Evolutionary conservation across 768 basidiomycete species (phyloP), one percentile per base, ranked within the genome.

Genomic region (Pulveroboletus ravenelii): DNA sequence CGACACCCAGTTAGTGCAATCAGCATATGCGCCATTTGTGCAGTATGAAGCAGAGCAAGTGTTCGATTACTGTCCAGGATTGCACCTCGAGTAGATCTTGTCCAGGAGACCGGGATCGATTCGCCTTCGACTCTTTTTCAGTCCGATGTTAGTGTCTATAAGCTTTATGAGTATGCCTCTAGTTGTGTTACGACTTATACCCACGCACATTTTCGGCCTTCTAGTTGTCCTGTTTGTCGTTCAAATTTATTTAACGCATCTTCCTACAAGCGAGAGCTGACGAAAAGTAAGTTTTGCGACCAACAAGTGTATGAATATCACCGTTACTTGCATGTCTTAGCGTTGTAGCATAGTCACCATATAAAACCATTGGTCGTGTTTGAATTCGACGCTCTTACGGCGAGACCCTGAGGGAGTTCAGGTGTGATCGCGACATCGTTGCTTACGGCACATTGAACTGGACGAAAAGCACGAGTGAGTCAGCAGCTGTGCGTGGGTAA

Each of bases 1-100:
- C 15, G 65, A 69, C 15, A 17, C 56, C 8, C 57, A 54, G 36
- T 20, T 57, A 42, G 55, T 67, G 53, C 41, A 60, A 25, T 53
- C 59, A 10, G 59, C 63, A 55, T 65, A 72, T 36, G 54, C 64
- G 40, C 51, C 67, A 29, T 72, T 67, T 60, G 58, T 58, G 52
- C 63, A 62, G 27, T 57, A 63, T 43, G 55, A 51, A 31, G 45
- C 54, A 1, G 66, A 67, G 37, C 59, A 57, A 29, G 8, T 61
- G 17, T 70, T 65, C 29, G 67, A 67, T 40, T 61, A 69, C 29
- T 67, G 67, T 46, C 53, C 64, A 38, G 57, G 59, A 40, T 58
- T 59, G 38, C 45, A 50, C 29, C 47, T 68, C 49, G 59, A 65
- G 45, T 66, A 62, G 48, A 49, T 49, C 10, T 37, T 45, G 10